phyloP scores from a whole-genome alignment of 2,329 filamentous ascomycete genomes.

The Aureobasidium pullulans region DNA sequence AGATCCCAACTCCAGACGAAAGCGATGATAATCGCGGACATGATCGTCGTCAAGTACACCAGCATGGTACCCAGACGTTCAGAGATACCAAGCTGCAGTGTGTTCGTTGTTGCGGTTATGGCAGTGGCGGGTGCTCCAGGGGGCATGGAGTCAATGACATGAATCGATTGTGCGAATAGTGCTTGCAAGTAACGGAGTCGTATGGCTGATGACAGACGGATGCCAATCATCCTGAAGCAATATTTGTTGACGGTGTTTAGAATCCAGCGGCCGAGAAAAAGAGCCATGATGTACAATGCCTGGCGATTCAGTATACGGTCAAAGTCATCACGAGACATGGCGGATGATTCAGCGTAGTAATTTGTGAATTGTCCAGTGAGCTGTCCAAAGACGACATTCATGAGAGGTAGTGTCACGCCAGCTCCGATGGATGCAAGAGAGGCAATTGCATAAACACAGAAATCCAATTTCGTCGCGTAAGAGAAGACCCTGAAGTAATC shows the following conservation, averaged over 20 bases:
- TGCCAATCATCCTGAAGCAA: constrained; percentile 58
- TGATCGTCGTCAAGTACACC: constrained; percentile 55
- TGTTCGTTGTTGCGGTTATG: constrained; percentile 59
- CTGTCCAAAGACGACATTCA: constrained; percentile 58
- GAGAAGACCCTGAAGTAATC: constrained; percentile 2
- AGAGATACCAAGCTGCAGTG: constrained; percentile 59
- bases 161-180: constrained; percentile 54
- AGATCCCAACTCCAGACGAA: constrained; percentile 58
- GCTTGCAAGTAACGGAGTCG: constrained; percentile 53
- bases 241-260: constrained; percentile 57
- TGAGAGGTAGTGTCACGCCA: constrained; percentile 55
- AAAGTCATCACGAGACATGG: constrained; percentile 18
- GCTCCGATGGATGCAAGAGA: constrained; percentile 40
- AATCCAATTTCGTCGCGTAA: background rate
- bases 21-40: constrained; percentile 59
- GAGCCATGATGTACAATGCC: constrained; percentile 54
- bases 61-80: constrained; percentile 66
- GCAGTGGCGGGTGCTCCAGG: constrained; percentile 57
- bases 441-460: background rate
- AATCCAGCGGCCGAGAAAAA: constrained; percentile 56
- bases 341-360: constrained; percentile 40
- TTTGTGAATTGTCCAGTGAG: constrained; percentile 55
- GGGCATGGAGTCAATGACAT: constrained; percentile 56
- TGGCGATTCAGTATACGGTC: constrained; percentile 42
- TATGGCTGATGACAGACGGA: constrained; percentile 55